Conservation (phyloP, 2,329 filamentous ascomycete species). For the Aspergillus sergii region DNA sequence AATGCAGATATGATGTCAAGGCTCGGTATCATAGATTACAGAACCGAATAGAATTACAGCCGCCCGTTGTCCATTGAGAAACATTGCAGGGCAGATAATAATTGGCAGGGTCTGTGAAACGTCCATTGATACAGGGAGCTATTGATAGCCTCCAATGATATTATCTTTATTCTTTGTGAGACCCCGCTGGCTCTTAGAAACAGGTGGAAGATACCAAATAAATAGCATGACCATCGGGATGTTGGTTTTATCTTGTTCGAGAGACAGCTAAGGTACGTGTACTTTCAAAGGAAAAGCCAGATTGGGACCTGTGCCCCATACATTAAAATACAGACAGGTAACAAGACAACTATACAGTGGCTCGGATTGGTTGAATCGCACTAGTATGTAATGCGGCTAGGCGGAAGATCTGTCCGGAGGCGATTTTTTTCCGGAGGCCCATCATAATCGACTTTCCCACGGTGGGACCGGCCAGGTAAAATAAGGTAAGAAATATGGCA, state of each 20-base stretch:
- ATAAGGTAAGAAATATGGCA: constrained; percentile 5
- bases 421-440: constrained; percentile 16
- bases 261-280: neutral
- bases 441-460: constrained; percentile 3
- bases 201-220: neutral
- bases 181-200: neutral
- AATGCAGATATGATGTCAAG: constrained; percentile 3
- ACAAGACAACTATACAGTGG: neutral
- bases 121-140: neutral
- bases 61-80: neutral
- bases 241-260: neutral
- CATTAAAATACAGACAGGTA: neutral
- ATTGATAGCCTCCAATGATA: neutral
- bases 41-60: neutral
- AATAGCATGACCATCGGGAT: too few species aligned
- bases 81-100: neutral
- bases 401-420: constrained; percentile 17
- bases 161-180: constrained; percentile 3
- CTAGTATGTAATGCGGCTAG: constrained; percentile 5
- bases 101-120: neutral
- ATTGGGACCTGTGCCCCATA: neutral
- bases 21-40: neutral
- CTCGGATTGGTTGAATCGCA: neutral
- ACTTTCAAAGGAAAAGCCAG: neutral
- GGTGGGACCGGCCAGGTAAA: constrained; percentile 16